Base-by-base conservation (phyloP, 2,329 filamentous ascomycete species). In the Plectosphaerella plurivora region DNA sequence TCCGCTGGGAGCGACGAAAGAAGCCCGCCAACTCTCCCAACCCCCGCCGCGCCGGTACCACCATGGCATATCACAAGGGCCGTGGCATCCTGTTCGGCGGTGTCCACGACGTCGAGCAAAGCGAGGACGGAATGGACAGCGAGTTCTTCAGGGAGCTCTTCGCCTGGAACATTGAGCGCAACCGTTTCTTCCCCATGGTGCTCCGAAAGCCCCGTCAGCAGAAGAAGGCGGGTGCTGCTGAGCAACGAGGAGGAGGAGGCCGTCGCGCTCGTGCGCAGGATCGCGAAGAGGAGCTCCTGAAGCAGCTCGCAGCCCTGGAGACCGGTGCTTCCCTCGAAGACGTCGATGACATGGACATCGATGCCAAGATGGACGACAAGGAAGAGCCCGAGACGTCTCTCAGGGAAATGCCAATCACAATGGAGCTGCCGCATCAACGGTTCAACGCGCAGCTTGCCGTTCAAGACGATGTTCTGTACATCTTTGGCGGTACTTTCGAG, bases 101-200 rank as follows among this genome's bases (percentile, higher is more conserved):
- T 50, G 94, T 99, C 4, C 91, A 97, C 62, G 92, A 96, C 60
- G 88, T 95, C 0, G 91, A 96, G 68, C 82, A 92, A 65, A 93
- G 83, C 58, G 92, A 96, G 66, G 94, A 99, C 68, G 91, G 89
- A 4, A 96, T 99, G 59, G 93, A 99, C 51, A 96, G 90, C 65
- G 92, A 97, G 67, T 99, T 99, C 71, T 99, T 97, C 74, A 93
- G 97, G 62, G 82, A 86, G 52, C 72, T 97, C 22, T 95, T 89
- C 63, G 89, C 92, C 5, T 97, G 92, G 90, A 97, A 96, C 64
- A 85, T 96, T 57, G 94, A 97, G 63, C 83, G 93, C 54, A 99
- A 99, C 66, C 81, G 94, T 9, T 97, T 96, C 73, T 97, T 97
- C 75, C 89, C 88, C 2, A 76, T 97, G 45, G 75, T 76, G 10